These are phyloP conservation scores for Kwoniella pini DNA, from an alignment of 768 basidiomycete genomes.

Conservation along the genomic window DNA sequence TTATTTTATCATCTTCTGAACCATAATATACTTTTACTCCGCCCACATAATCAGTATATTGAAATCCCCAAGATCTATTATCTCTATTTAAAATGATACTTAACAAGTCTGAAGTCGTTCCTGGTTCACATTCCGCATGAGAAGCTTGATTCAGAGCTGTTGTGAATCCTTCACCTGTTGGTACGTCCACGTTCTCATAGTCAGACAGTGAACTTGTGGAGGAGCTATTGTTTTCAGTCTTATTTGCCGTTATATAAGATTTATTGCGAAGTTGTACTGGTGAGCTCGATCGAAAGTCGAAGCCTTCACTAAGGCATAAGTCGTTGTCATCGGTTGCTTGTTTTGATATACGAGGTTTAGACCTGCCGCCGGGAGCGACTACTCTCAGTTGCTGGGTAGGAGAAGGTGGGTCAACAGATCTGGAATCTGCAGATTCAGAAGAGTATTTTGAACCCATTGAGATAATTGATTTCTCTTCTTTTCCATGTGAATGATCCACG, in stretches of 20 bases:
- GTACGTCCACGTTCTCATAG: not conserved
- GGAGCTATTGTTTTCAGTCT: not conserved
- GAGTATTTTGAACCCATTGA: too few relatives aligned
- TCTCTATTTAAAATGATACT: constrained; percentile 77
- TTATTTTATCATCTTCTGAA: constrained; percentile 88
- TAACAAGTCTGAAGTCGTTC: constrained; percentile 85
- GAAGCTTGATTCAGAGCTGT: constrained; percentile 90
- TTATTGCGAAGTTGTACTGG: not conserved
- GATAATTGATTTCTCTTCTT: not conserved
- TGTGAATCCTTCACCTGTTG: constrained; percentile 58
- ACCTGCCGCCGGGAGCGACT: too few relatives aligned
- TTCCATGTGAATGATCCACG: not conserved
- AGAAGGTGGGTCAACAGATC: too few relatives aligned
- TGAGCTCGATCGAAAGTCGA: not conserved
- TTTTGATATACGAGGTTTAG: too few relatives aligned
- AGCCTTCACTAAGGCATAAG: not conserved
- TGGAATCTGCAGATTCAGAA: too few relatives aligned
- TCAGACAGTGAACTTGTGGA: not conserved
- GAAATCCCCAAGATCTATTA: constrained; percentile 85
- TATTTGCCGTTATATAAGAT: not conserved
- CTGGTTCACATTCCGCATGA: constrained; percentile 88
- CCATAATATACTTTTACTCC: constrained; percentile 87
- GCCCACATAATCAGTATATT: constrained; percentile 75
- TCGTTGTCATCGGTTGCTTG: not conserved
- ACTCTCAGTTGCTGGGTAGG: too few relatives aligned